phyloP scores from a whole-genome alignment of 768 basidiomycete species.

The Mycena albidolilacea region DNA sequence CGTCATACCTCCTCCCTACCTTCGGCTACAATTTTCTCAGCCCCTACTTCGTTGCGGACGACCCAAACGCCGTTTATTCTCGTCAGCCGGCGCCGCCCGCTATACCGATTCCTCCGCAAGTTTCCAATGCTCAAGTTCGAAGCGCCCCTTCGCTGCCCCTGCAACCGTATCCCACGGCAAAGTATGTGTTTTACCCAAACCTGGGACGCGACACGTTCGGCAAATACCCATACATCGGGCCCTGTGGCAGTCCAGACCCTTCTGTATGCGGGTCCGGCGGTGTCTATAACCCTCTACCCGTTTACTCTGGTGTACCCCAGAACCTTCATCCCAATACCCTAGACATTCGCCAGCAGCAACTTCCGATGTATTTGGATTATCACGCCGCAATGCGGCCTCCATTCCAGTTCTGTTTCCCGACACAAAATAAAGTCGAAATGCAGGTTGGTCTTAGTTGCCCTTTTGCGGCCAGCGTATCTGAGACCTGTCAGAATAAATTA shows the following conservation, averaged over 20 bases:
- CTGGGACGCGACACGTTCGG: conserved; percentile 60
- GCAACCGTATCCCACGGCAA: conserved; percentile 63
- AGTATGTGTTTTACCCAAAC: conserved; percentile 69
- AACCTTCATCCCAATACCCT: conserved; percentile 59
- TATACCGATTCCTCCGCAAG: conserved; percentile 49
- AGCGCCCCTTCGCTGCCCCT: conserved; percentile 59
- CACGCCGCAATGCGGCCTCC: conserved; percentile 61
- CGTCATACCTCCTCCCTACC: conserved; percentile 31
- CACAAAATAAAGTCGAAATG: conserved; percentile 71
- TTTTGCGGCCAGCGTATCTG: conserved; percentile 29
- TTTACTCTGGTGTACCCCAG: conserved; percentile 66
- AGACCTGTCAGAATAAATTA: conserved; percentile 55
- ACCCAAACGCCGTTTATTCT: conserved; percentile 56
- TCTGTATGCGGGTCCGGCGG: conserved; percentile 66
- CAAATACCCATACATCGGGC: conserved; percentile 72
- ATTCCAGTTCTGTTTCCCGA: conserved; percentile 74
- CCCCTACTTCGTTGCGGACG: conserved; percentile 61
- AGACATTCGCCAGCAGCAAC: conserved; percentile 63
- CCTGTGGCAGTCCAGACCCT: conserved; percentile 60
- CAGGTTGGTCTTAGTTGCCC: conserved; percentile 59
- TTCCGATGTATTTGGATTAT: conserved; percentile 74
- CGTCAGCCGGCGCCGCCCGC: conserved; percentile 54
- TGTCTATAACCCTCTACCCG: conserved; percentile 57
- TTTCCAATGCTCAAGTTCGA: conserved; percentile 52
- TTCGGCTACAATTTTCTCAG: conserved; percentile 50